Evolutionary conservation across 1,284 basidiomycete species (phyloP).

Genomic region (Trichosporon inkin): DNA sequence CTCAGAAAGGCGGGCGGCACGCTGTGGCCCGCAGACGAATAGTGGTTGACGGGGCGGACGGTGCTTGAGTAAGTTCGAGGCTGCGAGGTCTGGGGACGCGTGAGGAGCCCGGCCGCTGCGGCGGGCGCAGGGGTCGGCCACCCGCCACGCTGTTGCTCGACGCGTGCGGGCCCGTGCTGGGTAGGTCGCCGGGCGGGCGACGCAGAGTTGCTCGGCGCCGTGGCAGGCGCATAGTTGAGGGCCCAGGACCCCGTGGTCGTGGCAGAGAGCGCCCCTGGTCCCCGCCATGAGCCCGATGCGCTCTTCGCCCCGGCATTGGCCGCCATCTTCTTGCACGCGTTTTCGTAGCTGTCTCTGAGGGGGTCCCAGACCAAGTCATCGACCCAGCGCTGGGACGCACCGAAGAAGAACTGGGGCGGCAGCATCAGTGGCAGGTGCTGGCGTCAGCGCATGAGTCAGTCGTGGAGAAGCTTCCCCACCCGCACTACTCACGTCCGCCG

Average conservation of each 20-base stretch:
- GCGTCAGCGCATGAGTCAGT: background rate
- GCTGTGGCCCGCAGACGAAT: background rate
- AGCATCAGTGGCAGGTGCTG: background rate
- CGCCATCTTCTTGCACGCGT: background rate
- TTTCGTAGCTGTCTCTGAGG: background rate
- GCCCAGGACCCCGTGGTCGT: background rate
- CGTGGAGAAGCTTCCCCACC: background rate
- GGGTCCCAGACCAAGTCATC: background rate
- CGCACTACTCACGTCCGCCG: conserved; percentile 20
- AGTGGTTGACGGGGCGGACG: background rate
- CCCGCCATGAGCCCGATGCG: background rate
- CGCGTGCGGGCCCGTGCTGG: no score
- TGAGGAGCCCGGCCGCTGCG: background rate
- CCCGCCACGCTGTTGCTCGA: no score
- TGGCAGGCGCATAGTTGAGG: background rate
- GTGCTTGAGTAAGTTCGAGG: background rate
- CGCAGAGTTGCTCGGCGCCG: no score
- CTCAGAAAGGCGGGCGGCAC: background rate
- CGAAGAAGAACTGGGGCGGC: background rate
- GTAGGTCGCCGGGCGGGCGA: no score
- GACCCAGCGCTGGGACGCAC: background rate
- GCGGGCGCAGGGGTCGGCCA: background rate
- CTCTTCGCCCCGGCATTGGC: background rate
- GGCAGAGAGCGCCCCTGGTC: background rate
- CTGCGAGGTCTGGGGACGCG: background rate